Conservation (phyloP, 768 basidiomycete genomes). For the Leccinum disarticulatum region DNA sequence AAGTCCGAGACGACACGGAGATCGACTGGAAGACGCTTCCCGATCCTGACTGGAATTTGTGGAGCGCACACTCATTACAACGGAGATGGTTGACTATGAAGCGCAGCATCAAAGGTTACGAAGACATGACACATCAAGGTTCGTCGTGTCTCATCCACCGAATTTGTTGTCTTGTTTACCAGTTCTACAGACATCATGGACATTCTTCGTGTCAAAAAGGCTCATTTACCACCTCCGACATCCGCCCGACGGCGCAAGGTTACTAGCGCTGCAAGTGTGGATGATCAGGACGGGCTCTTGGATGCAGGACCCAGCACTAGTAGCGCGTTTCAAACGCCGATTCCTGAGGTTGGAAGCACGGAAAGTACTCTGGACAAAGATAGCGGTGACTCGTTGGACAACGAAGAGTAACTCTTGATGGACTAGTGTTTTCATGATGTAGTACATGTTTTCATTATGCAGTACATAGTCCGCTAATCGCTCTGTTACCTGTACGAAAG, state of each 20-base stretch:
- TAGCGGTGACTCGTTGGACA: slow-evolving; percentile 17
- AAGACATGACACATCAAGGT: slow-evolving; percentile 83
- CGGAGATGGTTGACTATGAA: slow-evolving; percentile 83
- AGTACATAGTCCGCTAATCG: not conserved
- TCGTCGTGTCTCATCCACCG: slow-evolving; percentile 15
- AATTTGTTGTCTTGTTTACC: slow-evolving; percentile 9
- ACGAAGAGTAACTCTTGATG: slow-evolving; percentile 14
- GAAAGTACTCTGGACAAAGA: slow-evolving; percentile 18
- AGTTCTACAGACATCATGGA: slow-evolving; percentile 69
- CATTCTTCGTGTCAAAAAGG: slow-evolving; percentile 73
- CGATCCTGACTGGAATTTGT: slow-evolving; percentile 78
- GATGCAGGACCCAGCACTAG: slow-evolving; percentile 17
- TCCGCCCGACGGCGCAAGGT: slow-evolving; percentile 50
- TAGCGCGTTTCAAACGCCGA: slow-evolving; percentile 30
- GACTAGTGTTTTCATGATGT: not conserved
- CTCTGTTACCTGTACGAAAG: not conserved
- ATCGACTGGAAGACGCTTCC: slow-evolving; percentile 80
- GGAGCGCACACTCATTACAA: slow-evolving; percentile 80
- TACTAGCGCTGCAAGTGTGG: slow-evolving; percentile 49
- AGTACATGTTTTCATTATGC: not conserved
- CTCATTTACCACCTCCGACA: slow-evolving; percentile 45
- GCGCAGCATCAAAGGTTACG: slow-evolving; percentile 68
- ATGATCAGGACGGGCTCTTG: slow-evolving; percentile 38
- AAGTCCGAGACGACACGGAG: slow-evolving; percentile 77
- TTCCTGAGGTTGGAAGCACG: slow-evolving; percentile 12